A percentile compares a stretch with the other conserved stretches of the same genome.
Evolutionary conservation across 495 filamentous ascomycete genomes (phyloP).

Genomic region (Bombardia bombarda): DNA sequence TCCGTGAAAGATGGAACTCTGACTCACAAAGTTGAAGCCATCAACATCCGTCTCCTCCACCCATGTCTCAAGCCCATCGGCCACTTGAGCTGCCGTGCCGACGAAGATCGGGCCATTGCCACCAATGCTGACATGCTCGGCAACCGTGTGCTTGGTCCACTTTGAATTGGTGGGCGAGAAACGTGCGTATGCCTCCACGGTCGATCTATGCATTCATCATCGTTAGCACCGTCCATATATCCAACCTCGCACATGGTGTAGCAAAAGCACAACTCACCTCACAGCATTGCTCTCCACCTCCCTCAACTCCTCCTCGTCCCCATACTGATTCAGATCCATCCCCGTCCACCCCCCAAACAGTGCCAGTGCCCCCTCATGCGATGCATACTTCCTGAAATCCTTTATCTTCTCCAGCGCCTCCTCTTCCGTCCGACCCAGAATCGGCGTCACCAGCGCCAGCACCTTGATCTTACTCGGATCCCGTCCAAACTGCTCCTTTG

Average conservation of each 20-base stretch:
- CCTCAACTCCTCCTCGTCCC: conserved; percentile 49
- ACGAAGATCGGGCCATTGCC: conserved; percentile 45
- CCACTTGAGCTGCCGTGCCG: conserved; percentile 38
- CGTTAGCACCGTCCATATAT: background rate
- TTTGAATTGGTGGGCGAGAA: conserved; percentile 36
- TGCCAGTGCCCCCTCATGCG: conserved; percentile 49
- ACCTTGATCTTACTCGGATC: conserved; percentile 47
- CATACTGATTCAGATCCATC: conserved; percentile 44
- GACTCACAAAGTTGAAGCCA: conserved; percentile 42
- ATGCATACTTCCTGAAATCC: conserved; percentile 43
- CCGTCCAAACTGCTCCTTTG: conserved; percentile 33
- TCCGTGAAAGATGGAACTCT: background rate
- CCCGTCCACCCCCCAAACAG: conserved; percentile 59
- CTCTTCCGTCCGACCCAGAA: conserved; percentile 47
- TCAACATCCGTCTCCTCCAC: conserved; percentile 38
- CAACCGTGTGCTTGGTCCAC: conserved; percentile 58
- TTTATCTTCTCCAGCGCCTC: conserved; percentile 44
- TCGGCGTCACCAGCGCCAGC: conserved; percentile 35
- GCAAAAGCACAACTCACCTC: conserved; percentile 1
- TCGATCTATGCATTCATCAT: conserved; percentile 16
- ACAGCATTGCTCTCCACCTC: conserved; percentile 59
- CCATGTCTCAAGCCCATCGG: conserved; percentile 44
- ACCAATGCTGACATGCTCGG: conserved; percentile 50
- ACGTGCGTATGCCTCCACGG: conserved; percentile 32
- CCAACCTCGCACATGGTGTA: conserved; percentile 23